phyloP scores from a whole-genome alignment of 164 flowering plant genomes.

The Taxillus chinensis region DNA sequence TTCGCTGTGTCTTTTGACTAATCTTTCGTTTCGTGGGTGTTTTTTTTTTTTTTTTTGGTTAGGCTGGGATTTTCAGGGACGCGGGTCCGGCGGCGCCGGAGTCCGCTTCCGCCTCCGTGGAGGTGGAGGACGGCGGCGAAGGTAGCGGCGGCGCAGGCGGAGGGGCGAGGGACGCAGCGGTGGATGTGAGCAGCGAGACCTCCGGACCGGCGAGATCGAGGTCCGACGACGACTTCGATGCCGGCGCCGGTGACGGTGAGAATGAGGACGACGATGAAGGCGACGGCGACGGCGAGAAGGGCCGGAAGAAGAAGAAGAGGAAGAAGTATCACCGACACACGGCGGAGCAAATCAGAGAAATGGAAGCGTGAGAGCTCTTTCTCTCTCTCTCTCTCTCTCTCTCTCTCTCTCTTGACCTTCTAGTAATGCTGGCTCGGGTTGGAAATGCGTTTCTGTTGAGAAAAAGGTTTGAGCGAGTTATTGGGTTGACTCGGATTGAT shows the following conservation, averaged over 20 bases:
- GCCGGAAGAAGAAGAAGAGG: slow-evolving; percentile 63
- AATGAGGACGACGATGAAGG: slow-evolving; percentile 25
- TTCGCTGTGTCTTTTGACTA: neutral
- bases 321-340: slow-evolving; percentile 97
- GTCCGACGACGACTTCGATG: slow-evolving; percentile 42
- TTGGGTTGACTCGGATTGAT: too few relatives aligned
- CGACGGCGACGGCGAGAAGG: slow-evolving; percentile 21
- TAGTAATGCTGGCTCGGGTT: too few relatives aligned
- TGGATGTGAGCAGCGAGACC: slow-evolving; percentile 82
- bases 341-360: slow-evolving; percentile 82
- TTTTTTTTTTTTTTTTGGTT: neutral
- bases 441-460: too few relatives aligned
- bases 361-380: slow-evolving; percentile 72
- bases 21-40: neutral
- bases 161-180: slow-evolving; percentile 36
- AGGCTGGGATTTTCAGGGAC: slow-evolving; percentile 88
- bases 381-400: slow-evolving; percentile 1
- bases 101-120: slow-evolving; percentile 31
- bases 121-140: slow-evolving; percentile 48
- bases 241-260: slow-evolving; percentile 29
- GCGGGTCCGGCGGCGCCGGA: slow-evolving; percentile 27
- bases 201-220: slow-evolving; percentile 62
- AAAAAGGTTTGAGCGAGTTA: too few relatives aligned
- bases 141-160: slow-evolving; percentile 22
- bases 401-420: neutral